phyloP scores from a whole-genome alignment of 768 basidiomycete species.

The Auricularia sp. region DNA sequence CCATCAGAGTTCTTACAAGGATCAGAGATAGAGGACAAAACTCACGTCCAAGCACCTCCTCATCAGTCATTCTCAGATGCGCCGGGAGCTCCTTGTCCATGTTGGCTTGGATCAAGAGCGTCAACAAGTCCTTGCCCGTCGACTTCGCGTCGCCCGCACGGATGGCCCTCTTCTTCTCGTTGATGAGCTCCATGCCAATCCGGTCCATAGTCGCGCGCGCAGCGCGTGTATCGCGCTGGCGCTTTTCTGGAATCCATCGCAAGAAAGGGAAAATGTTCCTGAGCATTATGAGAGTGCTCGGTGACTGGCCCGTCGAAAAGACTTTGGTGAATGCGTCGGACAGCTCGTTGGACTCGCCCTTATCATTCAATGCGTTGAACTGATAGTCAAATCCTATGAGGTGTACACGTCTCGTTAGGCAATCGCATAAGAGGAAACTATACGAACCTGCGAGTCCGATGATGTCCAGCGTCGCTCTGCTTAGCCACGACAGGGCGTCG shows the following conservation, averaged over 20 bases:
- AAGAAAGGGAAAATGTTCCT: slow-evolving; percentile 15
- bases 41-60: slow-evolving; percentile 50
- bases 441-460: slow-evolving; percentile 15
- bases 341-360: slow-evolving; percentile 21
- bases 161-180: slow-evolving; percentile 25
- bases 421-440: neutral
- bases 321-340: slow-evolving; percentile 20
- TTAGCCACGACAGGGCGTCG: slow-evolving; percentile 8
- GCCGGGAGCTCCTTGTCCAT: slow-evolving; percentile 49
- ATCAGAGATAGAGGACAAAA: neutral
- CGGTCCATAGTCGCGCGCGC: slow-evolving; percentile 11
- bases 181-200: slow-evolving; percentile 20
- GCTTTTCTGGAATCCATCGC: slow-evolving; percentile 12
- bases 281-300: slow-evolving; percentile 8
- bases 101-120: slow-evolving; percentile 53
- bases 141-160: slow-evolving; percentile 10
- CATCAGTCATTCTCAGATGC: slow-evolving; percentile 45
- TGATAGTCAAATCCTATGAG: slow-evolving; percentile 25
- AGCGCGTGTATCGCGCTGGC: slow-evolving; percentile 7
- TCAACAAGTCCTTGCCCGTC: slow-evolving; percentile 44
- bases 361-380: slow-evolving; percentile 21
- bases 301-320: slow-evolving; percentile 9
- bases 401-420: neutral
- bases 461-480: slow-evolving; percentile 14
- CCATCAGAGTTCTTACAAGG: neutral